Evolutionary conservation across 768 basidiomycete genomes (phyloP).

Genomic region (Lentinus brumalis): DNA sequence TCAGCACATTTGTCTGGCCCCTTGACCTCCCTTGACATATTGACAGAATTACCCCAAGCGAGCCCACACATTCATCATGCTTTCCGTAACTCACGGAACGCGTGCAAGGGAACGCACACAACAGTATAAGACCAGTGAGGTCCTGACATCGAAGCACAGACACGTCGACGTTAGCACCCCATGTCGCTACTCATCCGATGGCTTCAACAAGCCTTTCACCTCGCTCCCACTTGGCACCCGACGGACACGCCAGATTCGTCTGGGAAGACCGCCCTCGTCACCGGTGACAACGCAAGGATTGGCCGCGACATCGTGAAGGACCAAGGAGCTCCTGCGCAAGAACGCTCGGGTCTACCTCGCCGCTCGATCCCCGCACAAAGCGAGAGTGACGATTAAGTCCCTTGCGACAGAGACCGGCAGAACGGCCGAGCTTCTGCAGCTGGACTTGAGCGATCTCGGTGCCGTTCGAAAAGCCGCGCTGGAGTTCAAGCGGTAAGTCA

Average conservation of each 20-base stretch:
- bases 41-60: no score
- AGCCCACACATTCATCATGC: no score
- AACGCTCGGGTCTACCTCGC: slow-evolving; percentile 69
- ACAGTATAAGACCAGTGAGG: no score
- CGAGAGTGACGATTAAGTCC: slow-evolving; percentile 48
- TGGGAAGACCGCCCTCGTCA: slow-evolving; percentile 37
- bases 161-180: no score
- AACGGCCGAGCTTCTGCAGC: slow-evolving; percentile 40
- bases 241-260: slow-evolving; percentile 50
- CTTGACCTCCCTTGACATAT: no score
- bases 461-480: slow-evolving; percentile 38
- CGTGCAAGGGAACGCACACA: no score
- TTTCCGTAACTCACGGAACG: no score
- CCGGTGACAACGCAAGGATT: slow-evolving; percentile 46
- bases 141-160: no score
- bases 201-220: slow-evolving; percentile 35
- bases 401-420: slow-evolving; percentile 46
- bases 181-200: neutral
- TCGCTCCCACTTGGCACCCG: slow-evolving; percentile 39
- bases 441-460: slow-evolving; percentile 42
- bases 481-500: slow-evolving; percentile 35
- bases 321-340: slow-evolving; percentile 52
- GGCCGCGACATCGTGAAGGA: slow-evolving; percentile 64
- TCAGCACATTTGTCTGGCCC: no score
- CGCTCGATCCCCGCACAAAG: slow-evolving; percentile 44